Evolutionary conservation across 257 asterid genomes (phyloP).

Genomic region (Solanum pinnatisectum): DNA sequence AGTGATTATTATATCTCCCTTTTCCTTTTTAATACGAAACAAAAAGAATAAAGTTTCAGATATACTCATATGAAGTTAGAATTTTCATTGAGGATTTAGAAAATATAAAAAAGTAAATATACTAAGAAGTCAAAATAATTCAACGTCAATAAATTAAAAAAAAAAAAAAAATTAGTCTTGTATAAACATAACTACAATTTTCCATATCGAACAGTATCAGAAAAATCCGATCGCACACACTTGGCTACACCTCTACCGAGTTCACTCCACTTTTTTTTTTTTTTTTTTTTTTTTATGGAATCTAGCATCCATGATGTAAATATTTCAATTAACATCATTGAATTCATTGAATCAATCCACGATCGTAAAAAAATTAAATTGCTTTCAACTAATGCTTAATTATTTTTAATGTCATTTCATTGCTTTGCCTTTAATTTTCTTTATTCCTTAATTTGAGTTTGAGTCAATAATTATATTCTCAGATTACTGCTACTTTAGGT

Average conservation of each 20-base stretch:
- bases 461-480: neutral
- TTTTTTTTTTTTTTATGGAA: neutral
- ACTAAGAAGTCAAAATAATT: no score
- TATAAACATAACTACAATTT: neutral
- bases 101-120: neutral
- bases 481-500: neutral
- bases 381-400: neutral
- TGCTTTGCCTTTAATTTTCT: neutral
- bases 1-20: neutral
- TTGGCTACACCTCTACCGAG: neutral
- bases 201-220: neutral
- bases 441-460: neutral
- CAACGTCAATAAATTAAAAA: neutral
- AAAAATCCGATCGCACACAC: neutral
- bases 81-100: neutral
- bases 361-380: neutral
- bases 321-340: neutral
- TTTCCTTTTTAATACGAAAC: neutral
- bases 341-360: neutral
- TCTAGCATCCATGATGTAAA: neutral
- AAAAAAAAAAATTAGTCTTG: no score
- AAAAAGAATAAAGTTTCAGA: neutral
- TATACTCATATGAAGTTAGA: fast-evolving
- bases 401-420: neutral
- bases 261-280: neutral